Evolutionary conservation across 73 alveolate species (phyloP), one percentile per base, ranked within the genome.

Genomic region (Stentor roeselii): DNA sequence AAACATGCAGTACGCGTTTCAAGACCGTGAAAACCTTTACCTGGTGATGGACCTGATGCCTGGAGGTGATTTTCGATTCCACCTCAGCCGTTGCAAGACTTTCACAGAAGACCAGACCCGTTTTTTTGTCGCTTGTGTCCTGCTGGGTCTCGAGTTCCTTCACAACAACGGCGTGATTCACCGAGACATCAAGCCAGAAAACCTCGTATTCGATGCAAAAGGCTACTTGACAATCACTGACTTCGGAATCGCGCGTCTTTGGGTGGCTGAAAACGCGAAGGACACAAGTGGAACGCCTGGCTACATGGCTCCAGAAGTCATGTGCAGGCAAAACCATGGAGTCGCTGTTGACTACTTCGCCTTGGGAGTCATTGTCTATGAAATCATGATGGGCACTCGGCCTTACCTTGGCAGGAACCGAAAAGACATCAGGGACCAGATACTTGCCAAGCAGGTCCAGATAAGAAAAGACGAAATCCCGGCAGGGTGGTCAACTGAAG

Each of bases 211-310:
- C 42, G 96, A 90, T 59, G 83, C 86, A 35, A 59, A 86, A 42
- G 98, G 98, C 0, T 93, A 92, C 87, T 84, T 90, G 60, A 83
- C 90, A 34, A 60, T 93, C 58, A 93, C 98, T 35, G 98, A 96
- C 84, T 88, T 96, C 86, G 99, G 99, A 3, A 95, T 96, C 77
- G 98, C 98, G 2, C 92, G 95, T 84, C 90, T 96, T 60, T 91
- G 96, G 96, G 87, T 82, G 58, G 90, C 95, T 42, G 99, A 96
- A 82, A 96, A 96, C 82, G 90, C 96, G 31, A 86, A 90, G 42
- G 98, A 96, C 82, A 96, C 99, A n/a, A 86, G 92, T 88, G 95
- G 99, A 77, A 87, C 98, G 3, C 99, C 99, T 3, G 98, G 97
- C 0, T 94, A 94, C n/a, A n/a, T n/a, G n/a, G n/a, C n/a, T n/a